phyloP scores from a whole-genome alignment of 306 rosid species.

The Carpinus viminea region DNA sequence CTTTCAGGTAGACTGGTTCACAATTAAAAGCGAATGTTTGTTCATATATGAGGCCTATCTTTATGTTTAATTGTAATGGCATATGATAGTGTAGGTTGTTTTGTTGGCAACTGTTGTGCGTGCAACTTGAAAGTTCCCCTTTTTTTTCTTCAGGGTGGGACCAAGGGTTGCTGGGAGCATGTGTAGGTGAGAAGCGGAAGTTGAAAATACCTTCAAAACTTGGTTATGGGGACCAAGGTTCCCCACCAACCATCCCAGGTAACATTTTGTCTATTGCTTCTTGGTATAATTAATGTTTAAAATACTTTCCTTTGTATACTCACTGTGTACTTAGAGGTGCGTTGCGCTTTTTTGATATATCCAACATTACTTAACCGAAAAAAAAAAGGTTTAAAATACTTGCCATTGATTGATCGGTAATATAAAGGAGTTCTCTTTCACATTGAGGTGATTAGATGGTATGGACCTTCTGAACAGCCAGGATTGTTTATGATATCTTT shows the following conservation, averaged over 20 bases:
- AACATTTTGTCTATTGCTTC: constrained; percentile 11
- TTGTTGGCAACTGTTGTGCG: not conserved
- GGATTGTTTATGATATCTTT: not conserved
- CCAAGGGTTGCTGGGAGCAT: constrained; percentile 93
- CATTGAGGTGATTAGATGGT: not conserved
- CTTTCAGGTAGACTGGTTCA: not conserved
- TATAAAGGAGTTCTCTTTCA: not conserved
- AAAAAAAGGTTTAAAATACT: not conserved
- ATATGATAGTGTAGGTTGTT: not conserved
- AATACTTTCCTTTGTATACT: not conserved
- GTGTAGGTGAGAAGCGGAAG: constrained; percentile 96
- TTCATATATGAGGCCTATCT: not conserved
- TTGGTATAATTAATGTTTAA: not conserved
- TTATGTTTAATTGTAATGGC: not conserved
- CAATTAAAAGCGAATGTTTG: not conserved
- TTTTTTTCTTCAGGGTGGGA: constrained; percentile 79
- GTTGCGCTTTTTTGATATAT: no score
- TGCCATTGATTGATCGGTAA: not conserved
- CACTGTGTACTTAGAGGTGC: no score
- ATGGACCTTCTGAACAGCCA: not conserved
- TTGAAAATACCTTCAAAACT: constrained; percentile 90
- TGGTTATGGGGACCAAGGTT: constrained; percentile 91
- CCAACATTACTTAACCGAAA: no score
- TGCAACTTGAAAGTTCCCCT: not conserved
- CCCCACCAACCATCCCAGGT: constrained; percentile 97